A percentile compares a stretch with the other conserved stretches of the same genome.
Evolutionary conservation across 805 yeast species (phyloP).

Genomic region (Debaryomyces hansenii): DNA sequence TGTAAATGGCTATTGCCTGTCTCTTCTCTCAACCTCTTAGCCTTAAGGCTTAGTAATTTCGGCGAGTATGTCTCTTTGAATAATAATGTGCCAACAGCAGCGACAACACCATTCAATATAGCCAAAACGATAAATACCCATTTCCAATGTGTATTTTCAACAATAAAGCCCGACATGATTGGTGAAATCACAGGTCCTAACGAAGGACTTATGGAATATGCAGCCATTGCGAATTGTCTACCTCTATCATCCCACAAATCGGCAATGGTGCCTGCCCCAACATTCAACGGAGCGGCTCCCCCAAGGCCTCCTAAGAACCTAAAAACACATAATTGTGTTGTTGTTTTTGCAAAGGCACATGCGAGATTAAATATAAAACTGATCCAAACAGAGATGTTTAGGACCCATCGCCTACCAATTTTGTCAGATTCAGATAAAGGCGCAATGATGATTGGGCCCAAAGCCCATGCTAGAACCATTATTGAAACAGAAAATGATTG

Average conservation of each 20-base stretch:
- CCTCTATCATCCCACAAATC: constrained; percentile 56
- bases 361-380: constrained; percentile 53
- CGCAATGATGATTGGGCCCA: constrained; percentile 64
- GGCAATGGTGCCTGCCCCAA: constrained; percentile 68
- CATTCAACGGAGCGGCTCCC: constrained; percentile 66
- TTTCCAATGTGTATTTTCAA: constrained; percentile 53
- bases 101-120: constrained; percentile 54
- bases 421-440: constrained; percentile 62
- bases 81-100: constrained; percentile 46
- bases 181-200: constrained; percentile 72
- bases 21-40: constrained; percentile 45
- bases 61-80: constrained; percentile 64
- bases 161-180: constrained; percentile 56
- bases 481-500: constrained; percentile 58
- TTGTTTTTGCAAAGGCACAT: constrained; percentile 58
- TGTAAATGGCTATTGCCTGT: constrained; percentile 59
- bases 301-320: constrained; percentile 67
- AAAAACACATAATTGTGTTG: constrained; percentile 60
- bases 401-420: constrained; percentile 59
- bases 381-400: constrained; percentile 51
- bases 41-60: constrained; percentile 46
- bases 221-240: constrained; percentile 56
- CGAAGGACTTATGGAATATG: constrained; percentile 58
- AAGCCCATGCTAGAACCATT: constrained; percentile 69
- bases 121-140: constrained; percentile 67